Evolutionary conservation across 163 green algal genomes (phyloP), one percentile per base, ranked within the genome.

Genomic region (Picocystis sp.): DNA sequence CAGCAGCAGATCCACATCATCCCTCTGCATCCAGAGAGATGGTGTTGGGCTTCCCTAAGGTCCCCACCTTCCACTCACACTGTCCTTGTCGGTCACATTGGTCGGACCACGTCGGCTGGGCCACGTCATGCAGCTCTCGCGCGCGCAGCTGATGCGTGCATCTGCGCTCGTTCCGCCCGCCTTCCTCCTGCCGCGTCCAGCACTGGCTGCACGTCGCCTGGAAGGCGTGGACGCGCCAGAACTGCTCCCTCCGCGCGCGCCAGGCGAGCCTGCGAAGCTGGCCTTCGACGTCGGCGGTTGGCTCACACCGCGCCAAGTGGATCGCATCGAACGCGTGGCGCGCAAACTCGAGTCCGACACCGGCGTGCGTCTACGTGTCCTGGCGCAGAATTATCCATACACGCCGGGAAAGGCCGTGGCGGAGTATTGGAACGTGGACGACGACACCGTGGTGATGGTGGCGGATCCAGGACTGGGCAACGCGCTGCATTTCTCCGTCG

Each of bases 401-500:
- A 95, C 84, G 12, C 88, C 87, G 42, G 86, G 87, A 11, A 64
- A 93, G 13, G 87, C 87, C 1, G 82, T 97, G 41, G 82, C 78
- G 25, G 86, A 98, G 42, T 98, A 84, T 64, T 98, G 89, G 89
- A 68, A 65, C 1, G 89, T 98, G 14, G 89, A 97, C 56, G 84
- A 83, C 34, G 73, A 81, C 60, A 94, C 86, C 1, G 71, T 96
- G 2, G 86, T 97, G 22, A 89, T 95, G 65, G 88, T 97, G 22
- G 87, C 85, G 1, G 89, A 98, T 57, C 89, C 89, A 22, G 82
- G 67, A 55, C 79, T 83, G 41, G 70, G 81, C 17, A 89, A 96
- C 72, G 92, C 97, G 57, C 73, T 97, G 3, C 97, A 98, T 69
- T 95, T 98, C 71, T 96, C 95, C 57, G 86, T 98, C 11, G 89